Base-by-base conservation (phyloP, 768 basidiomycete species). In the Phaffia tasmanica region DNA sequence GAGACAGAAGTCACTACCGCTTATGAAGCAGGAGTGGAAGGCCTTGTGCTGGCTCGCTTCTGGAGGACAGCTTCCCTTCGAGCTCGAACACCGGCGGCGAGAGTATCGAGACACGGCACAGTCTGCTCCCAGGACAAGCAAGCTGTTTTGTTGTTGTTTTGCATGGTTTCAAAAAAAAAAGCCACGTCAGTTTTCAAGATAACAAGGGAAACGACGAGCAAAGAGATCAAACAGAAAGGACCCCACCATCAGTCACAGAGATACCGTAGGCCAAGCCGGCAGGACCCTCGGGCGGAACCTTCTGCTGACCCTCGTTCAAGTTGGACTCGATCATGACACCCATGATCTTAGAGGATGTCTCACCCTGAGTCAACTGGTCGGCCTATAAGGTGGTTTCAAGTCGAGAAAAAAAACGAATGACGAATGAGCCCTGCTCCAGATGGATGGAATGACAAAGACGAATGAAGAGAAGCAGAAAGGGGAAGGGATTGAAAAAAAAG, bases 81-180 rank as follows among this genome's bases (percentile, higher is more conserved):
- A 46, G 85, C 87, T 62, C 82, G 84, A 5, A 98, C 91, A 62
- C 87, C 95, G 72, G 85, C 82, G n/a, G 94, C 83, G 23, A 99
- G 81, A 58, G 86, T 83, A 58, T 98, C 85, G 60, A 99, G 81
- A 0, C 84, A 80, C 1, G 85, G 84, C 6, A 92, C 80, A 3
- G 94, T 74, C 64, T 73, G 67, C 63, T 63, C 42, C 71, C 58
- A 71, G 63, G 62, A 67, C 47, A 65, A 65, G 69, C 63, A 63
- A 64, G 70, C 70, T 65, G 42, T 7, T 9, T 70, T 70, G 48
- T 19, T 29, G 60, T 54, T 60, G 46, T 63, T 69, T 61, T 69
- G 51, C 8, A 27, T 57, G 16, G 42, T 19, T 42, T 15, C 7
- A 27, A 18, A 49, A n/a, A 21, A 50, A 51, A 54, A 23, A 18